Conservation (phyloP, 495 filamentous ascomycete species). For the Penicillium fimorum region DNA sequence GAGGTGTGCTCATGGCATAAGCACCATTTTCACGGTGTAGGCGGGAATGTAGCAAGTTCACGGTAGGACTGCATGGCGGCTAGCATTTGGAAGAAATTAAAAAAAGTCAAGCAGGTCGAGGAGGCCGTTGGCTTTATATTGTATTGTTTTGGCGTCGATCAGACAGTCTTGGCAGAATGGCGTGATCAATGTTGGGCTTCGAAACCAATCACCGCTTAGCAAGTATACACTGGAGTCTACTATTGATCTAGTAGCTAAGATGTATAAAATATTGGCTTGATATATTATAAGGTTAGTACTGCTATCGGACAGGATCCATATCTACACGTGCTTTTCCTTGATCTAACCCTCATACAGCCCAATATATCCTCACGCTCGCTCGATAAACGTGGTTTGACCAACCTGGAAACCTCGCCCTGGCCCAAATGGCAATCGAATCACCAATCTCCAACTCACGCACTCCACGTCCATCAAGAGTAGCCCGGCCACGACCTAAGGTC, state of each 20-base stretch:
- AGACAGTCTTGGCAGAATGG: conserved; percentile 41
- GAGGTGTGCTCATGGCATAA: not conserved
- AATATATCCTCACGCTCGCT: conserved; percentile 60
- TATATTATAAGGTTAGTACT: not conserved
- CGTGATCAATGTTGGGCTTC: conserved; percentile 31
- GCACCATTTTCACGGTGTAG: not conserved
- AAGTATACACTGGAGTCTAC: not conserved
- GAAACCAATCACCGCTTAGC: conserved; percentile 6
- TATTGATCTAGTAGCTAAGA: not conserved
- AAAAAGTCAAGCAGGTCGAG: conserved; percentile 17
- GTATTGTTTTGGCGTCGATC: conserved; percentile 17
- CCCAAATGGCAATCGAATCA: conserved; percentile 67
- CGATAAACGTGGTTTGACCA: conserved; percentile 60
- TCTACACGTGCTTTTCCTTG: not conserved
- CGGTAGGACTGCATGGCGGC: not conserved
- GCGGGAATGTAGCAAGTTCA: not conserved
- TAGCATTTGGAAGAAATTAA: conserved; percentile 7
- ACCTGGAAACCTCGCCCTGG: conserved; percentile 56
- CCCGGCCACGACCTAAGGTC: conserved; percentile 49
- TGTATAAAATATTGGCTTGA: not conserved
- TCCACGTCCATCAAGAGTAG: conserved; percentile 54
- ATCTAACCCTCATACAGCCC: conserved; percentile 48
- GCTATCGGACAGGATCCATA: not conserved
- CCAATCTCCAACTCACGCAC: conserved; percentile 59
- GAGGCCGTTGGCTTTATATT: conserved; percentile 34